These are phyloP conservation scores for Phytophthora quininea DNA, from an alignment of 352 stramenopile species.

Conservation along the genomic window DNA sequence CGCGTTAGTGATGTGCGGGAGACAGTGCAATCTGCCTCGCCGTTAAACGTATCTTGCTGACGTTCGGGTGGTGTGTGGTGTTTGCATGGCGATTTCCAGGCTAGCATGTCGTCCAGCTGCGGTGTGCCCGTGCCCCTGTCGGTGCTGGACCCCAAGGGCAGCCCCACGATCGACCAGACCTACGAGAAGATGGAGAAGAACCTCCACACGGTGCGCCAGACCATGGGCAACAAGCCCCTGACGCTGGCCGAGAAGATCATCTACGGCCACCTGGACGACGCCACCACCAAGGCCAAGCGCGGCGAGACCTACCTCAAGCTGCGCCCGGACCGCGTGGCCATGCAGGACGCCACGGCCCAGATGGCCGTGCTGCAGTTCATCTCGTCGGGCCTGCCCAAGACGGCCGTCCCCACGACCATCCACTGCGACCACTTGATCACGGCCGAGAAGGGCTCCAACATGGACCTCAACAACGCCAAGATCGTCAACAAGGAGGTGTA, in stretches of 20 bases:
- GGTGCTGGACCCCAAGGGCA: conserved; percentile 90
- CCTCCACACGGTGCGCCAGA: conserved; percentile 90
- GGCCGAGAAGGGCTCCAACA: conserved; percentile 90
- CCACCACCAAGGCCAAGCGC: conserved; percentile 79
- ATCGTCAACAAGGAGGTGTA: conserved; percentile 93
- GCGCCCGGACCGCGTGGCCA: conserved; percentile 92
- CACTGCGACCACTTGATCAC: conserved; percentile 96
- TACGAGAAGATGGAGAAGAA: conserved; percentile 94
- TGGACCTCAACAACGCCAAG: conserved; percentile 89
- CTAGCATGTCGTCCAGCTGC: conserved; percentile 78
- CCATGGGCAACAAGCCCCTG: conserved; percentile 86
- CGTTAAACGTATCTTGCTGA: conserved; percentile 29
- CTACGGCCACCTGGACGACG: conserved; percentile 93
- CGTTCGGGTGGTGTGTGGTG: conserved; percentile 18
- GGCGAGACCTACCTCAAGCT: conserved; percentile 94
- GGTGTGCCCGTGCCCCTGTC: conserved; percentile 82
- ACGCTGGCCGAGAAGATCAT: conserved; percentile 96
- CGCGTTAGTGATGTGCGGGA: not conserved
- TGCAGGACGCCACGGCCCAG: conserved; percentile 95
- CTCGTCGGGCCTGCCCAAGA: conserved; percentile 93
- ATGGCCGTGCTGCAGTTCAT: conserved; percentile 97
- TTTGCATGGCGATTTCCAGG: conserved; percentile 26
- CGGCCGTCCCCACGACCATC: conserved; percentile 92
- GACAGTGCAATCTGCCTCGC: not conserved
- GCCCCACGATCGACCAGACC: conserved; percentile 92